Evolutionary conservation across 1,284 basidiomycete genomes (phyloP).

Genomic region (Paramarasmius palmivorus): DNA sequence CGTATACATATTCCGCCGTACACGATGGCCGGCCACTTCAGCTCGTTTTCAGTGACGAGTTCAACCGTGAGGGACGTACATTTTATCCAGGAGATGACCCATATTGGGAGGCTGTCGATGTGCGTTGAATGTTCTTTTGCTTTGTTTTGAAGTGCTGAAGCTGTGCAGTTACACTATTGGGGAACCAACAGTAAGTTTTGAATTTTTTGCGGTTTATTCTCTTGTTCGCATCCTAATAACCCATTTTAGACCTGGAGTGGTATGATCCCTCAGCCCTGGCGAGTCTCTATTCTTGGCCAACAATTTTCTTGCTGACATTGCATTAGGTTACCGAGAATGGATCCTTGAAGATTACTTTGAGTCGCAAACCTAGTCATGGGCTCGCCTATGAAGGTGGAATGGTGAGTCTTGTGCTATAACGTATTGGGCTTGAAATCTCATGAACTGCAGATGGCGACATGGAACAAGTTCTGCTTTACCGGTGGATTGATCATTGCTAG

Average conservation of each 20-base stretch:
- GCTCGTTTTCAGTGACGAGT: constrained; percentile 37
- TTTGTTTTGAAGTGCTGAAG: too few species aligned
- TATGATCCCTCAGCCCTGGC: constrained; percentile 26
- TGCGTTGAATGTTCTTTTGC: too few species aligned
- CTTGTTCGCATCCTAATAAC: constrained; percentile 44
- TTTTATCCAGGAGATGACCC: constrained; percentile 73
- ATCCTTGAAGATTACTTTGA: constrained; percentile 61
- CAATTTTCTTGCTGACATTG: too few species aligned
- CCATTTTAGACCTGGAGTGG: constrained; percentile 69
- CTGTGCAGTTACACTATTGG: too few species aligned
- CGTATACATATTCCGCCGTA: constrained; percentile 60
- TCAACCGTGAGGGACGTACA: constrained; percentile 20
- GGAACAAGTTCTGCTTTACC: constrained; percentile 82
- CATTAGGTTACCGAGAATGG: constrained; percentile 58
- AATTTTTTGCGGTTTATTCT: constrained; percentile 38
- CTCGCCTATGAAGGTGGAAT: constrained; percentile 62
- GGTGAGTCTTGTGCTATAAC: too few species aligned
- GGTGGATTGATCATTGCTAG: constrained; percentile 33
- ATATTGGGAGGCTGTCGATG: constrained; percentile 59
- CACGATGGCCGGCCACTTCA: constrained; percentile 52
- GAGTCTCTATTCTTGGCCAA: too few species aligned
- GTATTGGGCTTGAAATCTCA: too few species aligned
- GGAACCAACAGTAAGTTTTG: too few species aligned
- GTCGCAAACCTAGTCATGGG: constrained; percentile 50
- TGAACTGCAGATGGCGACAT: too few species aligned